A percentile compares a stretch with the other conserved stretches of the same genome.
Conservation (phyloP, 306 rosid species). For the Quercus rubra region DNA sequence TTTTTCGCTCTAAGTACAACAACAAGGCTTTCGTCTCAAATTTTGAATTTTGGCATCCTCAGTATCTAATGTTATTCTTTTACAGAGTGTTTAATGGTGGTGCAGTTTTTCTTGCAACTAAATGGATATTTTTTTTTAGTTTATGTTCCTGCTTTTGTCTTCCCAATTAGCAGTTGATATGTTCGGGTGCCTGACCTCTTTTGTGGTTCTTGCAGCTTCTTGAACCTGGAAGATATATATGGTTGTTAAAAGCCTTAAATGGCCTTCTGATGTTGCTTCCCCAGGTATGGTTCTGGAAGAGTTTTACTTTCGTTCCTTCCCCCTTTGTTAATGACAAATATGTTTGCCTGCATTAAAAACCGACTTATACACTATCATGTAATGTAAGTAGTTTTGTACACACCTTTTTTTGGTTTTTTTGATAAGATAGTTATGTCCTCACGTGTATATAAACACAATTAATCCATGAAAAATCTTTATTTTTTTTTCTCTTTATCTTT, state of each 20-base stretch:
- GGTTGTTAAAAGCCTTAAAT: constrained; percentile 83
- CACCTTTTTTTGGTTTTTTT: not conserved
- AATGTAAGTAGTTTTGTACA: not conserved
- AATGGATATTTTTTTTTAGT: not conserved
- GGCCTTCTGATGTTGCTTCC: constrained; percentile 99
- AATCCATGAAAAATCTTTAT: not conserved
- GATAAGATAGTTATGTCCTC: no score
- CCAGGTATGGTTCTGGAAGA: constrained; percentile 53
- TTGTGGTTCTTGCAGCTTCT: constrained; percentile 77
- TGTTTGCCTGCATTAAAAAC: not conserved
- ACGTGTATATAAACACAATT: not conserved
- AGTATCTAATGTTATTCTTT: not conserved
- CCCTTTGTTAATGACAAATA: not conserved
- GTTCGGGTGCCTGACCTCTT: constrained; percentile 15
- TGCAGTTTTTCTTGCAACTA: not conserved
- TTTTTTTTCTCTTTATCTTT: not conserved
- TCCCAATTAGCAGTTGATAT: not conserved
- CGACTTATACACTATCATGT: not conserved
- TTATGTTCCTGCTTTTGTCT: not conserved
- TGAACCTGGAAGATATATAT: constrained; percentile 82
- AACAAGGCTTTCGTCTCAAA: no score
- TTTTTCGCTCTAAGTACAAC: no score
- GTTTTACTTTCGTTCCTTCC: not conserved
- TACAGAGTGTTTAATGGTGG: not conserved
- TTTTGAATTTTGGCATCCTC: not conserved